Conservation (phyloP, 129 eudicot species). For the Flaveria trinervia region DNA sequence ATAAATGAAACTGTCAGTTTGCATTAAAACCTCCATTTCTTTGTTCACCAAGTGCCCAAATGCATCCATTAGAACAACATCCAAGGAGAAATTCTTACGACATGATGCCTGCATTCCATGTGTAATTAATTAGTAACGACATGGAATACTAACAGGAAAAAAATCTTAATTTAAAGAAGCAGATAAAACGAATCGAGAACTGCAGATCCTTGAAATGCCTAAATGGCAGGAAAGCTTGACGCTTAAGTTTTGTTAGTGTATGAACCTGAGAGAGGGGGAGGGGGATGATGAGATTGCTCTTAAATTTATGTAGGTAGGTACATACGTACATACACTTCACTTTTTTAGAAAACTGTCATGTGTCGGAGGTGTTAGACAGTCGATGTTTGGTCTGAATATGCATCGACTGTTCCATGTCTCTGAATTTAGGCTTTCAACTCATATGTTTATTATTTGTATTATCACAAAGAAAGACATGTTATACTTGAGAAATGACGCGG, state of each 20-base stretch:
- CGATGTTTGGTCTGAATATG: too few relatives aligned
- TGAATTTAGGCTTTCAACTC: background rate
- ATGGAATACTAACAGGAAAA: background rate
- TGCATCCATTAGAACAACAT: conserved; percentile 62
- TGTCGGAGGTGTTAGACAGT: too few relatives aligned
- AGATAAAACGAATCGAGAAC: background rate
- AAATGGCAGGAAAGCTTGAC: conserved; percentile 11
- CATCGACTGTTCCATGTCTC: background rate
- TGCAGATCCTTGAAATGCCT: background rate
- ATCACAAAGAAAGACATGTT: background rate
- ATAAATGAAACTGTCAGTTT: conserved; percentile 3
- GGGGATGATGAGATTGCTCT: background rate
- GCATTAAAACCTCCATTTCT: conserved; percentile 67
- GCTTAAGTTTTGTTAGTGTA: background rate
- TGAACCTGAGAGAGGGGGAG: background rate
- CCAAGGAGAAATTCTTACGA: conserved; percentile 68
- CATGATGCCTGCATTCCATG: conserved; percentile 64
- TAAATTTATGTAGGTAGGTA: too few relatives aligned
- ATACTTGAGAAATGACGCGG: background rate
- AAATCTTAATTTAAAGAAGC: background rate
- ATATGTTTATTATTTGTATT: background rate
- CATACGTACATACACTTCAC: too few relatives aligned
- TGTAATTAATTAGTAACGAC: conserved; percentile 6
- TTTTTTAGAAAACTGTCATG: too few relatives aligned
- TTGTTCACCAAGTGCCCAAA: conserved; percentile 58